Base-by-base conservation (phyloP, 345 rosid species). In the Moringa oleifera region DNA sequence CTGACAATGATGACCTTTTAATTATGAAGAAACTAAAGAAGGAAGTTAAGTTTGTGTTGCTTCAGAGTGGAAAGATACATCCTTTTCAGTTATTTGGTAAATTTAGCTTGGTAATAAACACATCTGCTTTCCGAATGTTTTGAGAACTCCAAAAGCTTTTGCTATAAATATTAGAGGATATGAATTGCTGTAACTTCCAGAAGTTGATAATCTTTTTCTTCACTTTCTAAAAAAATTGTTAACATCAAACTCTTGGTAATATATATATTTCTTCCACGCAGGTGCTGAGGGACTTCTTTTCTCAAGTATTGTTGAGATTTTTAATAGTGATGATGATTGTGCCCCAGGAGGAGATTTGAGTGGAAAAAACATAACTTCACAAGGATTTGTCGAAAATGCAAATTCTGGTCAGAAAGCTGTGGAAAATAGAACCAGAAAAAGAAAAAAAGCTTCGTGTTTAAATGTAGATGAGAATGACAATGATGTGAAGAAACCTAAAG, bases 301-400 rank as follows among this genome's bases (percentile, higher is more conserved):
- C 25, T 28, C 23, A 63, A 61, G 23, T 9, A 10, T 72, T 61
- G 47, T 83, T 13, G 65, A 55, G 66, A 67, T 79, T 18, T 25
- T 16, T 18, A 84, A 83, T 25, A 69, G 72, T 37, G 81, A 73
- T 55, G 82, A 77, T 33, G 74, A 66, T 18, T 33, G 20, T 63
- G 20, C 61, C 28, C 23, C 68, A 0, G 25, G 18, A 55, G 61
- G 63, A 52, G 53, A 13, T 25, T 61, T 17, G 41, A 36, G 45
- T 36, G 61, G 13, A 21, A 73, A 60, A 52, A 53, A 23, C 23
- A 58, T 0, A 20, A 23, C 58, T 41, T 46, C 59, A 23, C 50
- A 21, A 13, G 10, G 9, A 28, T 23, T 20, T 13, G 54, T 51
- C 18, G 59, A 41, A 8, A 25, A 20, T 51, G 58, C 46, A 20